Base-by-base conservation (phyloP, 345 rosid genomes). In the Erucastrum elatum region DNA sequence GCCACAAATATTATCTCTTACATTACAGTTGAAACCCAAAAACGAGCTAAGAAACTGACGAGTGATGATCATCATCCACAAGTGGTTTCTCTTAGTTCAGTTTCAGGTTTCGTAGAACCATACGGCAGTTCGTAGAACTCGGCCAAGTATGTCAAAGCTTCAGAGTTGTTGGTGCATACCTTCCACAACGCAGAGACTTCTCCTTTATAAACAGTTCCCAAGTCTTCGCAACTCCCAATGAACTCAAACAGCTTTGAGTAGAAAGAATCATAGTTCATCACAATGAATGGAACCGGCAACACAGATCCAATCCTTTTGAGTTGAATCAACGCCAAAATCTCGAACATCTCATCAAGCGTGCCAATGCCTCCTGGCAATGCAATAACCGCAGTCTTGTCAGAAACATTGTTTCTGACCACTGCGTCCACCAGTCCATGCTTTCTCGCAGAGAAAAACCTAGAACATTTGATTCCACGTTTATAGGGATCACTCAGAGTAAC, bases 401-500 rank as follows among this genome's bases (percentile, higher is more conserved):
- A 84, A 71, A 59, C 68, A 35, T 58, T 74, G 64, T 80, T 87
- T 82, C 98, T 77, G 27, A 87, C 87, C 16, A 75, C 97, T 66
- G 95, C 92, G 76, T 94, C 98, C 73, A 90, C 93, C 73, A 92
- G 75, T 31, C 97, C 97, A 69, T 94, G 97, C 65, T 94, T 94
- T 81, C 98, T 90, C 35, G 97, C 97, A 3, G 97, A 94, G 92
- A 91, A 94, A 75, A 94, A 94, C 90, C 98, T 90, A 67, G 29
- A 33, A 11, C n/a, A 17, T 30, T 34, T 64, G 71, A 68, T 77
- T 69, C 55, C 10, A 31, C 9, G 10, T 21, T 37, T 30, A 27
- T 29, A 65, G 17, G 34, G 51, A 44, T 44, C 53, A 44, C 53
- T 12, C 53, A n/a, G 49, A 41, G 49, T 41, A 41, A 41, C 4